Conservation (phyloP, 331 rosid genomes). For the Pyrus hybrid region DNA sequence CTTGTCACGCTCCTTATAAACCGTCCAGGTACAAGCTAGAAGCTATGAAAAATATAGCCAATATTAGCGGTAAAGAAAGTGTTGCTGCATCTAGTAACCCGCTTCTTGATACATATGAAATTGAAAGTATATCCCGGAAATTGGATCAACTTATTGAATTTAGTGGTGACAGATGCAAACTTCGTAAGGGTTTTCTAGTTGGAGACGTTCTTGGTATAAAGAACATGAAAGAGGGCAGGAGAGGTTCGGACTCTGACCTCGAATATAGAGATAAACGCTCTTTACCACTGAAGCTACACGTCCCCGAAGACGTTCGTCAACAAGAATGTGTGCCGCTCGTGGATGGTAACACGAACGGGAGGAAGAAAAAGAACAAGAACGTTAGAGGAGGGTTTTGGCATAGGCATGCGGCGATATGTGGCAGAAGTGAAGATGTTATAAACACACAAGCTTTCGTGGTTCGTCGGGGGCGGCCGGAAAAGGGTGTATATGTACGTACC, state of each 20-base stretch:
- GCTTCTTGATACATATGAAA: too few relatives aligned
- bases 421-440: conserved; percentile 50
- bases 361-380: conserved; percentile 15
- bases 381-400: too few relatives aligned
- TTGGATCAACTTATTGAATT: too few relatives aligned
- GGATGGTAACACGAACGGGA: not conserved
- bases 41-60: conserved; percentile 24
- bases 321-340: not conserved
- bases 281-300: not conserved
- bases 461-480: not conserved
- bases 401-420: conserved; percentile 42
- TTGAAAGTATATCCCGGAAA: too few relatives aligned
- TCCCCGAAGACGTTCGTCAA: not conserved
- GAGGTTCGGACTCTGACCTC: not conserved
- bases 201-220: not conserved
- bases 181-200: too few relatives aligned
- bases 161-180: too few relatives aligned
- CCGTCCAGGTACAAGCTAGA: conserved; percentile 79
- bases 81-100: not conserved
- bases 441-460: conserved; percentile 1
- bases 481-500: too few relatives aligned
- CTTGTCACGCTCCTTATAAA: not conserved
- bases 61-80: not conserved
- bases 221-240: not conserved
- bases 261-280: not conserved